A percentile compares a stretch with the other conserved stretches of the same genome.
Evolutionary conservation across 1,284 basidiomycete genomes (phyloP).

Genomic region (Fistulina hepatica): DNA sequence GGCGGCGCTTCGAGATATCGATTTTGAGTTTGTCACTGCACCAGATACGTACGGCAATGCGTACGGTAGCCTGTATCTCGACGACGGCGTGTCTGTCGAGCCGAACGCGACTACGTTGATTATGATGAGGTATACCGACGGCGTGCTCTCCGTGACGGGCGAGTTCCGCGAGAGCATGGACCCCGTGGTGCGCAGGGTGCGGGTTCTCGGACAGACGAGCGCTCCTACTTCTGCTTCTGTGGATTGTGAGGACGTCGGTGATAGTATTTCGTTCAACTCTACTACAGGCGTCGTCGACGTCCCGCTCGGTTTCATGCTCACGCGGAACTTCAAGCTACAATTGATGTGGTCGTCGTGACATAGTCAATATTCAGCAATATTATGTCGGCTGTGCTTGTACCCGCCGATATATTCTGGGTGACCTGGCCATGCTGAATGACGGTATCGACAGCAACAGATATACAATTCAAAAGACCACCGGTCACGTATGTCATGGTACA

Average conservation of each 20-base stretch:
- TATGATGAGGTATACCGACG: constrained; percentile 31
- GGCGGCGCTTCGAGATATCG: constrained; percentile 37
- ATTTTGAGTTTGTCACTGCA: constrained; percentile 55
- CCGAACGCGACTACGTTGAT: constrained; percentile 34
- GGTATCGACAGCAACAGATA: too few relatives aligned
- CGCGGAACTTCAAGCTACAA: too few relatives aligned
- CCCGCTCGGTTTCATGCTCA: constrained; percentile 23
- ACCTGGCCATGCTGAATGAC: too few relatives aligned
- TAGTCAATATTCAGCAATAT: too few relatives aligned
- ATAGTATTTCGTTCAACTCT: constrained; percentile 24
- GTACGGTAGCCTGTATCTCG: constrained; percentile 43
- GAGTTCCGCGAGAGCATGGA: too few relatives aligned
- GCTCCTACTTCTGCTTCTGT: constrained; percentile 27
- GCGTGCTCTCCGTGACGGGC: constrained; percentile 37
- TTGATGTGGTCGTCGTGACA: too few relatives aligned
- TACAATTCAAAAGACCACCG: too few relatives aligned
- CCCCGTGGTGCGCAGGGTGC: too few relatives aligned
- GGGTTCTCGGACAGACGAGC: constrained; percentile 31
- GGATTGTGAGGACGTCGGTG: constrained; percentile 21
- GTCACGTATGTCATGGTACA: too few relatives aligned
- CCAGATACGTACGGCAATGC: constrained; percentile 38
- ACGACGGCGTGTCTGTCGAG: constrained; percentile 49
- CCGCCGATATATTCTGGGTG: too few relatives aligned
- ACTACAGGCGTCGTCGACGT: constrained; percentile 32
- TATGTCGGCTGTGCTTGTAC: too few relatives aligned